A percentile compares a stretch with the other conserved stretches of the same genome.
These are phyloP conservation scores for Aquilaria sinensis DNA, from an alignment of 345 rosid genomes.

Conservation along the genomic window DNA sequence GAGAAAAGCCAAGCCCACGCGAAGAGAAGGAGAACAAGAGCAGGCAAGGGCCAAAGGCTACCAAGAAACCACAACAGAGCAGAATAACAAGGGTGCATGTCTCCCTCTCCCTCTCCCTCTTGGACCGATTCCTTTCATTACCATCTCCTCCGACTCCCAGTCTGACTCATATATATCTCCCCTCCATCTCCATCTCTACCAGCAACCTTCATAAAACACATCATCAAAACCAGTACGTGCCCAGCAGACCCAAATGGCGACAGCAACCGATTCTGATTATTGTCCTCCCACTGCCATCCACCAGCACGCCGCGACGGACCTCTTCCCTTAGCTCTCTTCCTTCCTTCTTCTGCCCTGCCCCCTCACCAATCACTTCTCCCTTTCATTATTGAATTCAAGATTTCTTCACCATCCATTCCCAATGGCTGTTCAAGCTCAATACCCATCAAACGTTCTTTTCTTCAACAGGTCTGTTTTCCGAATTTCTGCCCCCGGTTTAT, in stretches of 20 bases:
- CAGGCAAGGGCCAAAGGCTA: conserved; percentile 14
- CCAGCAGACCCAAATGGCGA: no score
- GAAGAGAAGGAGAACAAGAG: conserved; percentile 17
- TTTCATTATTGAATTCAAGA: not conserved
- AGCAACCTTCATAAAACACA: no score
- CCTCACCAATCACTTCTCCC: not conserved
- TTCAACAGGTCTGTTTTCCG: conserved; percentile 46
- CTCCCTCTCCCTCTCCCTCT: conserved; percentile 21
- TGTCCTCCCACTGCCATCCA: no score
- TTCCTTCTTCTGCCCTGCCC: not conserved
- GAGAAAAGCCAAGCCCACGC: conserved; percentile 31
- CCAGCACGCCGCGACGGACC: conserved; percentile 9
- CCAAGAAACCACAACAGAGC: conserved; percentile 16
- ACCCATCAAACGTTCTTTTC: conserved; percentile 72
- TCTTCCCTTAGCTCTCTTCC: conserved; percentile 1
- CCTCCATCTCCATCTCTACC: no score
- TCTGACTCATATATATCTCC: no score
- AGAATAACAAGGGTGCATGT: conserved; percentile 13
- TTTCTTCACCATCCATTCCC: not conserved
- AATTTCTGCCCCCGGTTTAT: not conserved
- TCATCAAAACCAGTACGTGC: no score
- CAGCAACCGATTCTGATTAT: no score
- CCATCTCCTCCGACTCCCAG: no score
- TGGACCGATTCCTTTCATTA: conserved; percentile 30
- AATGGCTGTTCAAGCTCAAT: conserved; percentile 94